Percentiles rank a stretch among this genome's conserved stretches.
Conservation (phyloP, 1,139 yeast genomes). For the Eremothecium gossypii region DNA sequence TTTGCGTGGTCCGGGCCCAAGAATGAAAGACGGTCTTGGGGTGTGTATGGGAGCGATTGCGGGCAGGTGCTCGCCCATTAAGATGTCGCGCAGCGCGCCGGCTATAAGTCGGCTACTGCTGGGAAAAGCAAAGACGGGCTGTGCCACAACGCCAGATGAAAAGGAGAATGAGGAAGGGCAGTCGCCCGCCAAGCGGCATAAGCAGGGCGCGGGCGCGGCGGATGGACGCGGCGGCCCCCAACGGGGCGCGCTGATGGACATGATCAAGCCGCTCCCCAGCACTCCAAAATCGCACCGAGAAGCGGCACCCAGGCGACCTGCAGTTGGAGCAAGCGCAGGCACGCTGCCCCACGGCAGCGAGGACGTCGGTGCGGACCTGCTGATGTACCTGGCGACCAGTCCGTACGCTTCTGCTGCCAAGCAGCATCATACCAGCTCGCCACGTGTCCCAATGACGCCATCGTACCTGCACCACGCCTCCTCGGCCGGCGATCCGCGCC, state of each 20-base stretch:
- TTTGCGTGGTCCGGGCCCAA: neutral
- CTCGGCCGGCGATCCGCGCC: slow-evolving; percentile 17
- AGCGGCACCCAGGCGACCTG: neutral
- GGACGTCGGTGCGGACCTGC: slow-evolving; percentile 29
- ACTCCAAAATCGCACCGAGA: slow-evolving; percentile 6
- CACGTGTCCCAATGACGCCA: slow-evolving; percentile 22
- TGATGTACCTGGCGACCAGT: slow-evolving; percentile 30
- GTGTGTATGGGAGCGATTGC: neutral
- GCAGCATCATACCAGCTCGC: neutral
- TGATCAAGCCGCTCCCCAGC: slow-evolving; percentile 6
- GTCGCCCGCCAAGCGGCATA: slow-evolving; percentile 5
- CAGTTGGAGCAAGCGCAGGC: neutral
- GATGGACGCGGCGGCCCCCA: neutral
- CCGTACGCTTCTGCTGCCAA: slow-evolving; percentile 22
- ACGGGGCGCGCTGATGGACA: neutral
- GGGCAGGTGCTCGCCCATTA: neutral
- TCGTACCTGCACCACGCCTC: slow-evolving; percentile 10
- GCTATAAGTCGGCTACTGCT: neutral
- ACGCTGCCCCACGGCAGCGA: slow-evolving; percentile 2
- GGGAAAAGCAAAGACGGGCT: neutral
- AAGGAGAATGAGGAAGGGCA: slow-evolving; percentile 7
- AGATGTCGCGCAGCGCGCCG: neutral
- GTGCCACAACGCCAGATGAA: neutral
- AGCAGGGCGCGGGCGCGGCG: neutral
- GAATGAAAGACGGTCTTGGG: neutral